Conservation (phyloP, 2,329 filamentous ascomycete genomes). For the Fusarium albosuccineum region DNA sequence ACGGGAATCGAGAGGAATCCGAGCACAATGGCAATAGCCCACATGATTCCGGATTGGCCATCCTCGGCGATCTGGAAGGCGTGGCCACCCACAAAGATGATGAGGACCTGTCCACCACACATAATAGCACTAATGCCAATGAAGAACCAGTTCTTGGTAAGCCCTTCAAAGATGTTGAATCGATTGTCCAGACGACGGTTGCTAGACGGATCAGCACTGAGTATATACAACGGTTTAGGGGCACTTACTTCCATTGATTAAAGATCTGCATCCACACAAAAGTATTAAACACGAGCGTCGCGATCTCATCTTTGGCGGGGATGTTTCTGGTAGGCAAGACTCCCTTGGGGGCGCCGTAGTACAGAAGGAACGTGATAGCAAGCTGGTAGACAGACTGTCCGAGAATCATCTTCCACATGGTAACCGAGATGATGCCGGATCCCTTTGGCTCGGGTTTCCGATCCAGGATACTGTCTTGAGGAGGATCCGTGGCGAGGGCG, state of each 20-base stretch:
- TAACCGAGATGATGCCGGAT: slow-evolving; percentile 79
- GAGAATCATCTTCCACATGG: slow-evolving; percentile 99
- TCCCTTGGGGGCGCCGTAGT: slow-evolving; percentile 73
- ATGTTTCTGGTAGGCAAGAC: slow-evolving; percentile 58
- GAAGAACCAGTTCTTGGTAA: slow-evolving; percentile 90
- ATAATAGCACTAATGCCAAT: slow-evolving; percentile 87
- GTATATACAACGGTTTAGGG: neutral
- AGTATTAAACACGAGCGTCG: slow-evolving; percentile 94
- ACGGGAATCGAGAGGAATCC: slow-evolving; percentile 88
- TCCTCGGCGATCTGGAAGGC: slow-evolving; percentile 79
- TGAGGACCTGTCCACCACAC: slow-evolving; percentile 89
- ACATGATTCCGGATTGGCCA: slow-evolving; percentile 78
- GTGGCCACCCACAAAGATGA: slow-evolving; percentile 85
- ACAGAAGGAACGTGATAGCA: slow-evolving; percentile 81
- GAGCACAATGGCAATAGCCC: slow-evolving; percentile 88
- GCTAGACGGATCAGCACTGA: slow-evolving; percentile 62
- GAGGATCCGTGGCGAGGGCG: slow-evolving; percentile 91
- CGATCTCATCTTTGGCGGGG: slow-evolving; percentile 63
- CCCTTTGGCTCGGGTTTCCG: slow-evolving; percentile 75
- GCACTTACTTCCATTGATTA: slow-evolving; percentile 90
- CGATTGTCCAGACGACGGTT: slow-evolving; percentile 94
- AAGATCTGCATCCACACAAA: slow-evolving; percentile 99
- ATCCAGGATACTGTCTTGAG: slow-evolving; percentile 82
- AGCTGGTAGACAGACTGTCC: slow-evolving; percentile 94
- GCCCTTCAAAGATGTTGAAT: slow-evolving; percentile 95